Conservation (phyloP, 2,329 filamentous ascomycete species). For the Aspergillus brunneoviolaceus region DNA sequence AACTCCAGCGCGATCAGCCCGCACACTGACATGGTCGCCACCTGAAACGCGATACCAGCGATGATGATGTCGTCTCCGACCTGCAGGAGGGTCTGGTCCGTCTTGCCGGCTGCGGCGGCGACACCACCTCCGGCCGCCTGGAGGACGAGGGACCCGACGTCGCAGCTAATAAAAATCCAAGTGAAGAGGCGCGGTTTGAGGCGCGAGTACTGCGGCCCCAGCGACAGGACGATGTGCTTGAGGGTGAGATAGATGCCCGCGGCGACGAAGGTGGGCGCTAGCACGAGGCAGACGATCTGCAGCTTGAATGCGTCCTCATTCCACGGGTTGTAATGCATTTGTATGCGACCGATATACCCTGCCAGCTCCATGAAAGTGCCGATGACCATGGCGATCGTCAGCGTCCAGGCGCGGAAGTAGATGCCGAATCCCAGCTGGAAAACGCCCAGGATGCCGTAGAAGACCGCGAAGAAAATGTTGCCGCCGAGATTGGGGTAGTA, state of each 20-base stretch:
- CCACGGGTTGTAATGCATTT: constrained; percentile 56
- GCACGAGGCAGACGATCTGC: constrained; percentile 56
- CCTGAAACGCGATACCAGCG: constrained; percentile 58
- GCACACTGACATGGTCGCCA: constrained; percentile 49
- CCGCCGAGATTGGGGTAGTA: constrained; percentile 54
- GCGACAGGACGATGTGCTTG: constrained; percentile 57
- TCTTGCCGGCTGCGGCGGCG: constrained; percentile 51
- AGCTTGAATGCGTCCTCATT: constrained; percentile 50
- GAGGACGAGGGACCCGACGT: constrained; percentile 58
- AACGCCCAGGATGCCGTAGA: constrained; percentile 52
- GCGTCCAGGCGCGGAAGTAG: constrained; percentile 57
- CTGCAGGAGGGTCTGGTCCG: constrained; percentile 39
- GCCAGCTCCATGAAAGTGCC: constrained; percentile 54
- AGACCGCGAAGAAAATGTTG: constrained; percentile 53
- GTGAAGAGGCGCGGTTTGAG: constrained; percentile 54
- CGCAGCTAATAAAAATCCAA: constrained; percentile 60
- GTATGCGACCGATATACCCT: constrained; percentile 57
- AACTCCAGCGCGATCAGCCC: constrained; percentile 42
- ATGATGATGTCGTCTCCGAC: constrained; percentile 58
- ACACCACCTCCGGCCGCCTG: constrained; percentile 60
- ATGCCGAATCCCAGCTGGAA: constrained; percentile 52
- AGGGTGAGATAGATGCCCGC: constrained; percentile 58
- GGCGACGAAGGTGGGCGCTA: constrained; percentile 57
- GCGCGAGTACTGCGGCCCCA: constrained; percentile 51
- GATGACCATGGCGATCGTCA: constrained; percentile 50